Conservation (phyloP, 176 grass and related monocot genomes). For the Carex scoparia region DNA sequence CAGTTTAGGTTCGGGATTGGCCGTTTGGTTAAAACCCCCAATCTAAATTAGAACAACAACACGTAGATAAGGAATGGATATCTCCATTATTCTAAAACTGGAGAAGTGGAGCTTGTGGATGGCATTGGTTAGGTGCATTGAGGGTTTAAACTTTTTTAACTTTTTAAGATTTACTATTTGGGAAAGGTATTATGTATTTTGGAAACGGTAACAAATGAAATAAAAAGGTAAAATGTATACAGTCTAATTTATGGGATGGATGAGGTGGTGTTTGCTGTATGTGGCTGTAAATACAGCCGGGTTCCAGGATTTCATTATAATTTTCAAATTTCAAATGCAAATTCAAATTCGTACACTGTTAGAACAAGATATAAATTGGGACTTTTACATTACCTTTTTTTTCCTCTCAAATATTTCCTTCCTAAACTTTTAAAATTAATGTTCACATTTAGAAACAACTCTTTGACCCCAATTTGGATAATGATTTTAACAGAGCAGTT, state of each 20-base stretch:
- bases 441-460: neutral
- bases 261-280: neutral
- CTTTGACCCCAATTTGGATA: neutral
- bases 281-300: neutral
- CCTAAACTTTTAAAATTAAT: neutral
- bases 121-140: neutral
- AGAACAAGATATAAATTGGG: too few species aligned
- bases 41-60: neutral
- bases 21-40: too few species aligned
- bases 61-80: neutral
- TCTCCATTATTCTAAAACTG: neutral
- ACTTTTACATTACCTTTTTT: neutral
- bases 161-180: neutral
- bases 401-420: neutral
- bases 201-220: constrained; percentile 12
- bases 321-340: neutral
- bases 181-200: neutral
- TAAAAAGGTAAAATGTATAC: constrained; percentile 22
- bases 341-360: neutral
- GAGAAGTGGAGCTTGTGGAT: neutral
- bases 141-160: neutral
- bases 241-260: constrained; percentile 15
- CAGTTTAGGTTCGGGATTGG: too few species aligned
- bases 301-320: neutral
- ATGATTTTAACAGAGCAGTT: too few species aligned